Base-by-base conservation (phyloP, 208 protist genomes). In the Trypanosoma mega region DNA sequence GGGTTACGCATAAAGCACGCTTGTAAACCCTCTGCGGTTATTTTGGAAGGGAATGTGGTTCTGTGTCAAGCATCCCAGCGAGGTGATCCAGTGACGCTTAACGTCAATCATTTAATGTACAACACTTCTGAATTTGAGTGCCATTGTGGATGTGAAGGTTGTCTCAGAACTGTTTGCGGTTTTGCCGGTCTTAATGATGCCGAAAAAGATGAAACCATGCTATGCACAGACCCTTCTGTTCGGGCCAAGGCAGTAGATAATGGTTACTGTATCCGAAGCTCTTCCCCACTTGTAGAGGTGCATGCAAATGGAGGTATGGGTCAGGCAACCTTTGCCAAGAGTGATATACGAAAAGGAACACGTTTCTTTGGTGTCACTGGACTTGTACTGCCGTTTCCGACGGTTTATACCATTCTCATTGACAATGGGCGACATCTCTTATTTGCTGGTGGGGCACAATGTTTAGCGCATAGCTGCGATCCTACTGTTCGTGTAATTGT, bases 401-500 rank as follows among this genome's bases (percentile, higher is more conserved):
- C 82, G 9, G 84, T 91, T 9, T 89, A 92, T 72, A 92, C 82
- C 0, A 92, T 94, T 46, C 71, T 86, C 54, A 68, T 94, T 7
- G 78, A 73, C 34, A 62, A 76, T 2, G 68, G 56, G 18, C 70
- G 75, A 27, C 88, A 94, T 61, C 76, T 94, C 41, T 78, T 90
- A 60, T 94, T 92, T 59, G 79, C 78, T 20, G 85, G 77, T 52
- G 85, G 85, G n/a, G 88, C 85, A 14, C 80, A 94, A 63, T 95
- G 78, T 56, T 73, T 95, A 43, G 82, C 83, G n/a, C 89, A 95
- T 76, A 84, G 74, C 62, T 95, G 89, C 66, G 58, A 76, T 24
- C 89, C 89, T 16, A 93, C 90, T 79, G 79, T 90, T 24, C 83
- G 84, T 63, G 60, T 95, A 51, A 78, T 93, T 59, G 74, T 87